Percentiles rank a stretch among this genome's conserved stretches.
Evolutionary conservation across 495 filamentous ascomycete genomes (phyloP).

Genomic region (Parachaetomium inaequale): DNA sequence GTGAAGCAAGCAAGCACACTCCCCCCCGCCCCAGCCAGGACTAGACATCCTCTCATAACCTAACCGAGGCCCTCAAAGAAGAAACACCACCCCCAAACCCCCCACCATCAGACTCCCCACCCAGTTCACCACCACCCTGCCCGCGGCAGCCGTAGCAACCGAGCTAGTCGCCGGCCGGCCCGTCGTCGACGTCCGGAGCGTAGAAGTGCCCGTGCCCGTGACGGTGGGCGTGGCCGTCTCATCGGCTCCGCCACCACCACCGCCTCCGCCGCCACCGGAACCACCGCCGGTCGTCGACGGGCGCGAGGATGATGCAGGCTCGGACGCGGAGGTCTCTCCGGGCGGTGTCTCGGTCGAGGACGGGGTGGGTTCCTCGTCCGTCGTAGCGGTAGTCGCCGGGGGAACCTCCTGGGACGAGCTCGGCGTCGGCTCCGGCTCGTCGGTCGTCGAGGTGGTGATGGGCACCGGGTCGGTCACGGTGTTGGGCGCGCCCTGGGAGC

Average conservation of each 20-base stretch:
- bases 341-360: background rate
- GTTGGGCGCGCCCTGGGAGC: conserved; percentile 26
- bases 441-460: conserved; percentile 24
- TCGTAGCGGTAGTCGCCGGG: background rate
- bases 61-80: background rate
- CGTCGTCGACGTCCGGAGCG: background rate
- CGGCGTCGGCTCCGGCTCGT: background rate
- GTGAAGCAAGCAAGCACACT: background rate
- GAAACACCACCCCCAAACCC: background rate
- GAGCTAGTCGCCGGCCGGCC: background rate
- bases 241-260: background rate
- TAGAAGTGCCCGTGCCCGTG: background rate
- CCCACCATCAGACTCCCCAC: background rate
- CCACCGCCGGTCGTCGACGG: background rate
- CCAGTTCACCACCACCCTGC: conserved; percentile 1
- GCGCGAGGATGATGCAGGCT: background rate
- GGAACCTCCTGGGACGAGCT: background rate
- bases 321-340: background rate
- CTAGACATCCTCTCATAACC: background rate
- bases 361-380: background rate
- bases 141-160: conserved; percentile 7
- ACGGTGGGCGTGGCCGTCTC: background rate
- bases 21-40: background rate
- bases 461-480: conserved; percentile 23
- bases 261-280: background rate